phyloP scores from a whole-genome alignment of 352 stramenopile genomes.

The Pythium grandisporangium region DNA sequence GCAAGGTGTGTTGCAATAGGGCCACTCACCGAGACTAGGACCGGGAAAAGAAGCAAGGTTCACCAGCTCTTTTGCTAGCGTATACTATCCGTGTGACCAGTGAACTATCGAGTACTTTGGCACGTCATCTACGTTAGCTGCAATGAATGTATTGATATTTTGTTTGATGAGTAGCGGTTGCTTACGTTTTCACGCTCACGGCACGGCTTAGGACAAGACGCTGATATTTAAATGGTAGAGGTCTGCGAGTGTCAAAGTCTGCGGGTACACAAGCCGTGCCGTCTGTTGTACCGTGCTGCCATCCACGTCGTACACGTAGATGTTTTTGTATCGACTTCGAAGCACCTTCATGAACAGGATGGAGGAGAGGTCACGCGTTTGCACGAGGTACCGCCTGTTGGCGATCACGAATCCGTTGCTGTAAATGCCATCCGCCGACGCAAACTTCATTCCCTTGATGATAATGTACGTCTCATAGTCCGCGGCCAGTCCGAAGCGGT shows the following conservation, averaged over 20 bases:
- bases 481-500: slow-evolving; percentile 16
- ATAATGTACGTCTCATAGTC: slow-evolving; percentile 37
- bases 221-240: slow-evolving; percentile 18
- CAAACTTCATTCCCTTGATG: slow-evolving; percentile 22
- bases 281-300: slow-evolving; percentile 19
- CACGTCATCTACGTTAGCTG: too few species aligned
- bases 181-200: too few species aligned
- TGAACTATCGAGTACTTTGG: too few species aligned
- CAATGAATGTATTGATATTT: too few species aligned
- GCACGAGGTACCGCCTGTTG: slow-evolving; percentile 41
- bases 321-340: slow-evolving; percentile 20
- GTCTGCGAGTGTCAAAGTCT: slow-evolving; percentile 17
- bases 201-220: slow-evolving; percentile 20
- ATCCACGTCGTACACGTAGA: slow-evolving; percentile 36
- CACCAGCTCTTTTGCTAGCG: too few species aligned
- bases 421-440: slow-evolving; percentile 36
- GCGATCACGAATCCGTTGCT: slow-evolving; percentile 48
- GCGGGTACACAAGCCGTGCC: slow-evolving; percentile 24
- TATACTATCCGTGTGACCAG: too few species aligned
- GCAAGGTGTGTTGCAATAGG: slow-evolving; percentile 45
- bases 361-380: slow-evolving; percentile 23
- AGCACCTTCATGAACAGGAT: slow-evolving; percentile 37
- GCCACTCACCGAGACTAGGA: slow-evolving; percentile 2
- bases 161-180: too few species aligned
- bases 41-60: too few species aligned